phyloP scores from a whole-genome alignment of 371 early-diverging fungal species.

The Spiromyces aspiralis region DNA sequence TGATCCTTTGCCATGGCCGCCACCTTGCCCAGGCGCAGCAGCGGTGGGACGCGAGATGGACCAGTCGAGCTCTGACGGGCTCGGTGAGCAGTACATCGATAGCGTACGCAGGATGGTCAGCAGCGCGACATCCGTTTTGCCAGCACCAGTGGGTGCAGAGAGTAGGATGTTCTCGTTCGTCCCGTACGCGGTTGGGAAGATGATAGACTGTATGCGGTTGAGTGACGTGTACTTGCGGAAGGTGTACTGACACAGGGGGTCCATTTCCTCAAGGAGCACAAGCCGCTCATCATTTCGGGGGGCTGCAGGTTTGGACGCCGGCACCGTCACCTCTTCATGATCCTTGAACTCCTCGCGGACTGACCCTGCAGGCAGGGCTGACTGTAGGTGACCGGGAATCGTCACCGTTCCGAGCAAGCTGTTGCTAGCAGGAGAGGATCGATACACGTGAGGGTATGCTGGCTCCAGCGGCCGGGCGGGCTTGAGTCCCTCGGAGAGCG shows the following conservation, averaged over 20 bases:
- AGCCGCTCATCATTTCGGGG: conserved; percentile 35
- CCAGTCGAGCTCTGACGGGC: conserved; percentile 10
- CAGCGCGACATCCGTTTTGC: conserved; percentile 98
- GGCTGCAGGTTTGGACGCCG: conserved; percentile 45
- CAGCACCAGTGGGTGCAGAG: conserved; percentile 99
- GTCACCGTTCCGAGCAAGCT: no score
- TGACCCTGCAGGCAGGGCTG: conserved; percentile 52
- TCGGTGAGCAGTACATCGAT: conserved; percentile 41
- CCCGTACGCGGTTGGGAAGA: conserved; percentile 80
- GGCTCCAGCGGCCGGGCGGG: conserved; percentile 3
- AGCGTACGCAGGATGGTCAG: conserved; percentile 72
- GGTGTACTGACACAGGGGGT: conserved; percentile 50
- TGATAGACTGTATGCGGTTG: conserved; percentile 90
- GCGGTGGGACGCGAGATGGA: background rate
- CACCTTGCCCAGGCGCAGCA: background rate
- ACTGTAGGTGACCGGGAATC: conserved; percentile 11
- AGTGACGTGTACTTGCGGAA: conserved; percentile 78
- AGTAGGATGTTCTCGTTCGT: conserved; percentile 97
- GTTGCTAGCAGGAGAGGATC: no score
- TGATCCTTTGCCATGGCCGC: background rate
- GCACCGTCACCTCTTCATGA: conserved; percentile 69
- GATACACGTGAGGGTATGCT: conserved; percentile 25
- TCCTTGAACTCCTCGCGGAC: conserved; percentile 39
- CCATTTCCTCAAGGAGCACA: conserved; percentile 47
- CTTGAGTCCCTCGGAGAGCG: conserved; percentile 10